phyloP scores from a whole-genome alignment of 139 green algal species.

The Pedinophyceae sp. region DNA sequence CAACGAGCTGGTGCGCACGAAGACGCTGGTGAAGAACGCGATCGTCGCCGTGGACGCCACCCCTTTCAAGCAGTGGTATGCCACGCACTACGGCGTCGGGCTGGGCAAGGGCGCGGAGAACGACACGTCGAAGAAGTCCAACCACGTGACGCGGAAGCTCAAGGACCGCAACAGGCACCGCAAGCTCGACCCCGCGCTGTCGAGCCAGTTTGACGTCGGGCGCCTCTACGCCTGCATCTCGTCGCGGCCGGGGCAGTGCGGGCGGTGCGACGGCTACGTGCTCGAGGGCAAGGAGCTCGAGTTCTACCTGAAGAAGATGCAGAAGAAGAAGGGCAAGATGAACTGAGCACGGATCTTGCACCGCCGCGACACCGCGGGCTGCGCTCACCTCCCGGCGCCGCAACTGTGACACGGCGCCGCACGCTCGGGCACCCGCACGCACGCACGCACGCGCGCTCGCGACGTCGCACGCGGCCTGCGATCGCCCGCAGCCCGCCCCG shows the following conservation, averaged over 20 bases:
- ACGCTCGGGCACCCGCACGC: neutral
- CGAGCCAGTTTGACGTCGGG: slow-evolving; percentile 83
- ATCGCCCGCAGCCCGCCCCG: neutral
- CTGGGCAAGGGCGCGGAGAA: slow-evolving; percentile 50
- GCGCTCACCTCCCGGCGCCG: neutral
- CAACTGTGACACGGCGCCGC: neutral
- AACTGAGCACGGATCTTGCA: too few relatives aligned
- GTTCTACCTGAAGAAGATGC: slow-evolving; percentile 81
- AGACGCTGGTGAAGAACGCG: slow-evolving; percentile 97
- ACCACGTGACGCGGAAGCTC: slow-evolving; percentile 58
- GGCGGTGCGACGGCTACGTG: slow-evolving; percentile 74
- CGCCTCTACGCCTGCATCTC: slow-evolving; percentile 70
- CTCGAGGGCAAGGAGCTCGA: slow-evolving; percentile 83
- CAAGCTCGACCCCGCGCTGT: slow-evolving; percentile 62
- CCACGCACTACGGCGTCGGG: slow-evolving; percentile 91
- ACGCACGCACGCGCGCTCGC: neutral
- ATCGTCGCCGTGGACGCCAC: slow-evolving; percentile 87
- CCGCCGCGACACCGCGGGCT: neutral
- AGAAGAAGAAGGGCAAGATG: slow-evolving; percentile 75
- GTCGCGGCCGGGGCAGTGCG: slow-evolving; percentile 48
- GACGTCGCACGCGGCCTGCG: too few relatives aligned
- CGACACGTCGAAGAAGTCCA: slow-evolving; percentile 62
- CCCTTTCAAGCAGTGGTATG: slow-evolving; percentile 90
- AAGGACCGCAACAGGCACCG: slow-evolving; percentile 21
- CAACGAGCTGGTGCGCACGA: slow-evolving; percentile 97